Conservation (phyloP, 805 yeast genomes). For the Ogataea sp. region DNA sequence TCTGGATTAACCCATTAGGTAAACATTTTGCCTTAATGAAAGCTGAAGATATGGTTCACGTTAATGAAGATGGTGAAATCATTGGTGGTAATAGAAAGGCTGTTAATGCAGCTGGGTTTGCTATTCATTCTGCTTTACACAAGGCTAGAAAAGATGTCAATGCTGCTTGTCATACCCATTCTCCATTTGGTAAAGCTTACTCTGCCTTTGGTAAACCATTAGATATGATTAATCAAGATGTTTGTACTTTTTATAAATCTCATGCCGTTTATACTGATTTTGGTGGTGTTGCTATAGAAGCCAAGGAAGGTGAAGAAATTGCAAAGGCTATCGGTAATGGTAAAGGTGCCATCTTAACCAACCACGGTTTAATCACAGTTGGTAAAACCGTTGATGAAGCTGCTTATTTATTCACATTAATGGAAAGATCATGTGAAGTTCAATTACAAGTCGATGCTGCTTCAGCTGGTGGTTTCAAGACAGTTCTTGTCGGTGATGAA, state of each 20-base stretch:
- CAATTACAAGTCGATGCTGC: slow-evolving; percentile 57
- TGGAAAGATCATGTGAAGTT: slow-evolving; percentile 60
- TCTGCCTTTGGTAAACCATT: slow-evolving; percentile 57
- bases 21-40: slow-evolving; percentile 57
- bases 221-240: slow-evolving; percentile 79
- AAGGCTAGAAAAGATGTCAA: slow-evolving; percentile 61
- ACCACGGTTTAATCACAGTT: slow-evolving; percentile 67
- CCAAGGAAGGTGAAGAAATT: slow-evolving; percentile 52
- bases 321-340: slow-evolving; percentile 56
- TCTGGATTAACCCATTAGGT: slow-evolving; percentile 89
- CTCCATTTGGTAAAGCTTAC: slow-evolving; percentile 56
- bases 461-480: slow-evolving; percentile 30
- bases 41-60: slow-evolving; percentile 56
- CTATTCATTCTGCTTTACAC: slow-evolving; percentile 62
- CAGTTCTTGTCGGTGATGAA: slow-evolving; percentile 42
- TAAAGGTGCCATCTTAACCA: slow-evolving; percentile 52
- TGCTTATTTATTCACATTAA: slow-evolving; percentile 51
- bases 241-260: slow-evolving; percentile 53
- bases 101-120: slow-evolving; percentile 63
- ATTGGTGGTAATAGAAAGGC: slow-evolving; percentile 50
- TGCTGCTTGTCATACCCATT: slow-evolving; percentile 70
- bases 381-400: slow-evolving; percentile 72
- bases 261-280: slow-evolving; percentile 62
- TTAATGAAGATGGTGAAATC: slow-evolving; percentile 54
- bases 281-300: slow-evolving; percentile 73